phyloP scores from a whole-genome alignment of 2,329 filamentous ascomycete species.

The Cladosporium phlei region DNA sequence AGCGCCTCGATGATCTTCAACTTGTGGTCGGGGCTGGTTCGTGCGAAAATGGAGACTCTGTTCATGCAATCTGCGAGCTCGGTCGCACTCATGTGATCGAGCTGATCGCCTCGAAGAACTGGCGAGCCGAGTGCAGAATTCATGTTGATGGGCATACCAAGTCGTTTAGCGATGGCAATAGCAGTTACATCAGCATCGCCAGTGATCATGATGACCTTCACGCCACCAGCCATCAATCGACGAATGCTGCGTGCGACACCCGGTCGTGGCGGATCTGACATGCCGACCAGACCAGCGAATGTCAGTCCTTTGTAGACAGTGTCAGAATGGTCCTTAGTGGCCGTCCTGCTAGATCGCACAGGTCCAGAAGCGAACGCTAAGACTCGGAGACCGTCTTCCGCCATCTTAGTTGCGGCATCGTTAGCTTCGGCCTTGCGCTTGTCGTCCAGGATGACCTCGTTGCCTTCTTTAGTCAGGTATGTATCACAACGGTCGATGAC shows the following conservation, averaged over 20 bases:
- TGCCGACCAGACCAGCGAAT: slow-evolving; percentile 89
- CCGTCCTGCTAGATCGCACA: slow-evolving; percentile 32
- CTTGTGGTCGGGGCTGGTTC: slow-evolving; percentile 96
- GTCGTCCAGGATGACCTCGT: slow-evolving; percentile 80
- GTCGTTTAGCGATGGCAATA: slow-evolving; percentile 83
- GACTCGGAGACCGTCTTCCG: slow-evolving; percentile 80
- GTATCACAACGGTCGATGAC: slow-evolving; percentile 83
- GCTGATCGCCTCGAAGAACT: slow-evolving; percentile 81
- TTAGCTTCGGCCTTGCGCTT: slow-evolving; percentile 67
- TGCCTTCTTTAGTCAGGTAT: slow-evolving; percentile 79
- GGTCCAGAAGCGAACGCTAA: slow-evolving; percentile 88
- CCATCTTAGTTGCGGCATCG: slow-evolving; percentile 79
- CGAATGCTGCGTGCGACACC: slow-evolving; percentile 86
- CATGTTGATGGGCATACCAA: slow-evolving; percentile 83
- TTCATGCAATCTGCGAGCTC: slow-evolving; percentile 81
- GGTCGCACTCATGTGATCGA: slow-evolving; percentile 85
- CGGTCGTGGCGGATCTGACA: slow-evolving; percentile 92
- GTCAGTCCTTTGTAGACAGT: slow-evolving; percentile 70
- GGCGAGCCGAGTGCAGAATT: slow-evolving; percentile 56
- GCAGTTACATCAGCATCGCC: slow-evolving; percentile 94
- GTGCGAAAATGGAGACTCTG: slow-evolving; percentile 88
- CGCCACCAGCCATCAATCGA: slow-evolving; percentile 84
- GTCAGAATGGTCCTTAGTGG: slow-evolving; percentile 18
- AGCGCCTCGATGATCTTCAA: slow-evolving; percentile 92
- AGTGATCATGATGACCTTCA: slow-evolving; percentile 98